Conservation (phyloP, 257 asterid species). For the Solanum rostratum region DNA sequence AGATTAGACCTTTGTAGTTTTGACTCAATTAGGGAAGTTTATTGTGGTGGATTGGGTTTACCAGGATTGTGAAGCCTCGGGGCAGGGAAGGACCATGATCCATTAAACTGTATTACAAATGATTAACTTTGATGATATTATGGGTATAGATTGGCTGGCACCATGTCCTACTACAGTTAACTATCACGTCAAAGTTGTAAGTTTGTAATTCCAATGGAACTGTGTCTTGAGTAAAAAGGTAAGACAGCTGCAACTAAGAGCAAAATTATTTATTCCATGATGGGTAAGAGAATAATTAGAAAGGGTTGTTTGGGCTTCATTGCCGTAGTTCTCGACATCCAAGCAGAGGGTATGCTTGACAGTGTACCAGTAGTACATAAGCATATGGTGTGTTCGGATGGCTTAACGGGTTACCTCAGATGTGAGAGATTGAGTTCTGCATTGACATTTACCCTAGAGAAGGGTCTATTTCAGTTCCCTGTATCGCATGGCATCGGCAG, state of each 20-base stretch:
- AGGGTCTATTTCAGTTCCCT: neutral
- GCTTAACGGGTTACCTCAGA: neutral
- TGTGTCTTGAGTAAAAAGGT: neutral
- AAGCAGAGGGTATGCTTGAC: neutral
- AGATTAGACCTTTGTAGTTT: neutral
- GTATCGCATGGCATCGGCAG: neutral
- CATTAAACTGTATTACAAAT: neutral
- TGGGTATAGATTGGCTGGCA: neutral
- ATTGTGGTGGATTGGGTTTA: neutral
- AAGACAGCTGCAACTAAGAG: neutral
- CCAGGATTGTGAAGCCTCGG: neutral
- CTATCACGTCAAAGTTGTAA: neutral
- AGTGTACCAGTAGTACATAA: neutral
- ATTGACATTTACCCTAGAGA: neutral
- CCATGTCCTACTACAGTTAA: neutral
- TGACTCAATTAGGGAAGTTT: neutral
- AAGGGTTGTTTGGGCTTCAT: neutral
- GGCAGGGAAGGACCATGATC: neutral
- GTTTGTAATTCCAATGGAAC: neutral
- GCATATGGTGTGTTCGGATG: neutral
- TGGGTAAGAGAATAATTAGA: neutral
- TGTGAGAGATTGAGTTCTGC: neutral
- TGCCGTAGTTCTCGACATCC: neutral
- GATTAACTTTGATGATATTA: neutral
- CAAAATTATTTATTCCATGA: neutral